Evolutionary conservation across 78 protist species (phyloP), one percentile per base, ranked within the genome.

Genomic region (Dictyostelium capitatum): DNA sequence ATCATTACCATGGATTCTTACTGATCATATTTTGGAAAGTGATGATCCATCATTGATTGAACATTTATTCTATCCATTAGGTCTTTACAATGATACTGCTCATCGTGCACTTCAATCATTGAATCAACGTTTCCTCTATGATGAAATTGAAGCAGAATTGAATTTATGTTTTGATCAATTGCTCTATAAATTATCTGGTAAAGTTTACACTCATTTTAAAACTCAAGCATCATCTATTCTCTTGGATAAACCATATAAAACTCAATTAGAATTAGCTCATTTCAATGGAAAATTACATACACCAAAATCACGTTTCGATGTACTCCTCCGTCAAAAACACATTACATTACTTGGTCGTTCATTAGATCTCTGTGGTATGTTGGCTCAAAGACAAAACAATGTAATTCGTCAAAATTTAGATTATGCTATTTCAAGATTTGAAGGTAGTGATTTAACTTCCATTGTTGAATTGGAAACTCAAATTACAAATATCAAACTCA

Each of bases 121-220:
- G 20, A 53, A 69, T 17, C 82, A 89, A 67, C 96, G 89, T 51
- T 97, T 75, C 82, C 82, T 98, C 48, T 97, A 90, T 70, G 96
- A 97, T 74, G 99, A 98, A 70, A 74, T 98, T 43, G 97, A 98
- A 51, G 99, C 98, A 14, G 99, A 97, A 90, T 69, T 95, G 30
- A 96, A 98, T 77, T 92, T 98, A 1, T 64, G 79, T 54, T 98
- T 98, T 48, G 99, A 98, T 70, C 98, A 98, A 89, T 30, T 98
- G 17, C 77, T 98, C 41, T 98, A 69, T 79, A 90, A 96, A 65
- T 64, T 98, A 23, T 12, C 79, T 23, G 97, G 97, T 19, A 74
- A 79, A 14, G 75, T 97, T 75, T 97, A 75, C 23, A 14, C 57
- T n/a, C 93, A 96, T 77, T 97, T 48, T 94, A 97, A 97, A 89